phyloP scores from a whole-genome alignment of 345 rosid genomes.

The Populus davidiana region DNA sequence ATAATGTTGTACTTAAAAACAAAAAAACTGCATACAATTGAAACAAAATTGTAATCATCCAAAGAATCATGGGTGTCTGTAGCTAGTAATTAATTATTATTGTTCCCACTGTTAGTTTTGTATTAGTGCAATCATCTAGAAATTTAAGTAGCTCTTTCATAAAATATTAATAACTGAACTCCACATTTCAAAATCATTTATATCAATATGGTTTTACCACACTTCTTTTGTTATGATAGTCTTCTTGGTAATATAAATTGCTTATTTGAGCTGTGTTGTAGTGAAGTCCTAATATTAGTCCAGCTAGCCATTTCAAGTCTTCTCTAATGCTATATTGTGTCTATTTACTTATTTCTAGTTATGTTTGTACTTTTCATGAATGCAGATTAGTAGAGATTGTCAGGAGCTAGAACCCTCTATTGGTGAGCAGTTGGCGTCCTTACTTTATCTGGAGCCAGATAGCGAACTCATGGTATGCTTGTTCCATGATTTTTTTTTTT shows the following conservation, averaged over 20 bases:
- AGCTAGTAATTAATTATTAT: no score
- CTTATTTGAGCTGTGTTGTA: neutral
- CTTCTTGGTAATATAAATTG: neutral
- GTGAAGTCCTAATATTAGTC: neutral
- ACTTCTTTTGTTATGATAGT: neutral
- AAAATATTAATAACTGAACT: neutral
- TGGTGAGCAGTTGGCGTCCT: constrained; percentile 91
- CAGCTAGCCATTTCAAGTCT: neutral
- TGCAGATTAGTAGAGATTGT: constrained; percentile 98
- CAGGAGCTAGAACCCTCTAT: constrained; percentile 91
- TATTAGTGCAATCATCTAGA: neutral
- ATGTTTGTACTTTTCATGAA: constrained; percentile 19
- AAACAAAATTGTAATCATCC: no score
- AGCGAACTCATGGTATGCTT: constrained; percentile 93
- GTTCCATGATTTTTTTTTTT: neutral
- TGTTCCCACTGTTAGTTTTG: neutral
- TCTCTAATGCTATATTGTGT: neutral
- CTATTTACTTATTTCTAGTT: neutral
- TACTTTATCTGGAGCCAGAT: constrained; percentile 95
- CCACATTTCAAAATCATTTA: neutral
- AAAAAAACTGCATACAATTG: no score
- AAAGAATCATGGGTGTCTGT: no score
- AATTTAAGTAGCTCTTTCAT: neutral
- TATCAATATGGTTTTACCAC: neutral
- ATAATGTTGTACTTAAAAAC: no score